Evolutionary conservation across 2,329 filamentous ascomycete species (phyloP).

Genomic region (Pseudocercospora musae): DNA sequence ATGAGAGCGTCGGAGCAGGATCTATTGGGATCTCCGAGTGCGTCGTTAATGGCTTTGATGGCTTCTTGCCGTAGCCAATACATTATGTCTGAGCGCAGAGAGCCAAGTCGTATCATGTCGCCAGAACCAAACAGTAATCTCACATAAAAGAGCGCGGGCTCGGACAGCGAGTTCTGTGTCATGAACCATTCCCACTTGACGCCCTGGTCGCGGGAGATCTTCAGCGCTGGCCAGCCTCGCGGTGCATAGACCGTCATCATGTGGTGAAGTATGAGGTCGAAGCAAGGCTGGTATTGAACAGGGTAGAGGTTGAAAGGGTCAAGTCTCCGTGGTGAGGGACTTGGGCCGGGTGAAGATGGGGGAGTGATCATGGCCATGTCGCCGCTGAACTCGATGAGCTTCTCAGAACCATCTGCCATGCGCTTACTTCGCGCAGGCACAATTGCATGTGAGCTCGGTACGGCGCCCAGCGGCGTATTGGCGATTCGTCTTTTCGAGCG

Average conservation of each 20-base stretch:
- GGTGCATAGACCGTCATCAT: constrained; percentile 37
- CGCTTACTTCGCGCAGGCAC: constrained; percentile 17
- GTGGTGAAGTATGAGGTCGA: constrained; percentile 32
- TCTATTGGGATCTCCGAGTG: constrained; percentile 21
- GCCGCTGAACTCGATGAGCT: constrained; percentile 9
- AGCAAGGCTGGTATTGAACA: constrained; percentile 32
- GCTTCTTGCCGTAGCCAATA: constrained; percentile 32
- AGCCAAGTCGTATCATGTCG: constrained; percentile 30
- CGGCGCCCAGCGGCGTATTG: constrained; percentile 4
- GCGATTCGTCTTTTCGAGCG: constrained; percentile 2
- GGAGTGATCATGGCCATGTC: constrained; percentile 22
- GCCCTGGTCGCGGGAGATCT: constrained; percentile 31
- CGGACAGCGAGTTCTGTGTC: constrained; percentile 33
- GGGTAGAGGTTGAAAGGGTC: constrained; percentile 36
- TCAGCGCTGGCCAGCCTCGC: constrained; percentile 34
- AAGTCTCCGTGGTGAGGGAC: constrained; percentile 13
- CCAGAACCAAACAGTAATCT: constrained; percentile 34
- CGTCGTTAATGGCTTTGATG: constrained; percentile 31
- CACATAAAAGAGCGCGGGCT: constrained; percentile 36
- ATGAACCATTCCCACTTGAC: constrained; percentile 34
- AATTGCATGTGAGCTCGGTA: constrained; percentile 3
- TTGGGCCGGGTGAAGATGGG: constrained; percentile 16
- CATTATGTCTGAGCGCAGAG: constrained; percentile 22
- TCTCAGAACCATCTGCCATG: constrained; percentile 23
- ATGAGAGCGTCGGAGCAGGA: constrained; percentile 27